Evolutionary conservation across 768 basidiomycete genomes (phyloP), one percentile per base, ranked within the genome.

Genomic region (Epithele typhae): DNA sequence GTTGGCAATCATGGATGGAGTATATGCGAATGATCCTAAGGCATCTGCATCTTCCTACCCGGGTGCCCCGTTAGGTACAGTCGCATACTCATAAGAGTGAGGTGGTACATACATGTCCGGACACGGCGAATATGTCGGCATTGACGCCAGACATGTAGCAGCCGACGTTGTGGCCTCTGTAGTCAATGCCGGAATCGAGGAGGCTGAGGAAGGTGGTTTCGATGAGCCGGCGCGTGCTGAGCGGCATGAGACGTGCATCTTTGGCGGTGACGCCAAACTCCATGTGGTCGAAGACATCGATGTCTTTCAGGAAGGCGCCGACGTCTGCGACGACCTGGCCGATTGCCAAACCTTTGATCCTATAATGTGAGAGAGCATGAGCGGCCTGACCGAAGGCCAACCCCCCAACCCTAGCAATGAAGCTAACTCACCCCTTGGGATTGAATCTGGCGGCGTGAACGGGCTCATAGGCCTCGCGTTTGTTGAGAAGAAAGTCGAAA

Each of bases 181-280:
- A 75, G 50, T 75, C 66, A 33, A 76, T 68, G 6, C 74, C 75
- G 1, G 75, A 73, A 52, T 77, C 75, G 37, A 70, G 64, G 15
- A 77, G 61, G 2, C 70, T 69, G 22, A 68, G 56, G 54, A 74
- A 74, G 2, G 65, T 52, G 17, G 62, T 54, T 40, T 73, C 71
- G 11, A 73, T 48, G 12, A 71, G 60, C 51, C 67, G 68, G 22
- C 72, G 55, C 2, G 67, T 64, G 15, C 58, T 58, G 17, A 63
- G 46, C 1, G 65, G 59, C 66, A 72, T 68, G n/a, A 59, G 45
- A 3, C 48, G 47, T 0, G 68, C 69, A 48, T 71, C 71, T 51
- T 63, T 68, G 12, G 50, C 45, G 10, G 64, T 62, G 11, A 74
- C 62, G 3, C 71, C 71, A 32, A 73, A 71, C 43, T 72, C 70